A percentile compares a stretch with the other conserved stretches of the same genome.
Evolutionary conservation across 2,329 filamentous ascomycete species (phyloP).

Genomic region (Zymoseptoria crescenta): DNA sequence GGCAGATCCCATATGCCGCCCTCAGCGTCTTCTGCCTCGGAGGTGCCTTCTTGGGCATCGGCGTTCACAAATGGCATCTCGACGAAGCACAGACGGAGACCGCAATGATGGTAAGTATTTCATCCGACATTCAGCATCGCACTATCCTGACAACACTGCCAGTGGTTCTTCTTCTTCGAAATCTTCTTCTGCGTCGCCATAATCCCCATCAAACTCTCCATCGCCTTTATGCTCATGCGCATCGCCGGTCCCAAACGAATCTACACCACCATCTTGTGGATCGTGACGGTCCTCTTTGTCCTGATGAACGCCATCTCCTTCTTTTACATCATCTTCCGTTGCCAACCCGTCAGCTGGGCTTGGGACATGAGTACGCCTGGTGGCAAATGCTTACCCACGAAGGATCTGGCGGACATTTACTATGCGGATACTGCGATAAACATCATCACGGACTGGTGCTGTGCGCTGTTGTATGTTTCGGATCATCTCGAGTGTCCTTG

Average conservation of each 20-base stretch:
- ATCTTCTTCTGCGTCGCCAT: slow-evolving; percentile 32
- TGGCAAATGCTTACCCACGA: slow-evolving; percentile 23
- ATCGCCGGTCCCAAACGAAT: slow-evolving; percentile 25
- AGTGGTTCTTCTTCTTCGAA: slow-evolving; percentile 34
- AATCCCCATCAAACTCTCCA: slow-evolving; percentile 32
- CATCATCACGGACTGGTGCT: slow-evolving; percentile 33
- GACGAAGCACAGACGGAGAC: slow-evolving; percentile 12
- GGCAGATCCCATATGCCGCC: slow-evolving; percentile 22
- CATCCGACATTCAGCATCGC: neutral
- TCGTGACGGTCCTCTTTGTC: slow-evolving; percentile 26
- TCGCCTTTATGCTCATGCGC: slow-evolving; percentile 31
- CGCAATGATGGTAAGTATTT: slow-evolving; percentile 17
- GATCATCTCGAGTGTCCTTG: neutral
- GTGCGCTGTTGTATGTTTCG: slow-evolving; percentile 24
- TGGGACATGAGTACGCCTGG: slow-evolving; percentile 24
- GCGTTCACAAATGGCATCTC: slow-evolving; percentile 23
- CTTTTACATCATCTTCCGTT: slow-evolving; percentile 33
- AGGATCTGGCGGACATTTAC: slow-evolving; percentile 27
- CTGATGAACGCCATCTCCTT: slow-evolving; percentile 38
- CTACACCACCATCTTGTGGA: slow-evolving; percentile 25
- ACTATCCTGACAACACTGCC: neutral
- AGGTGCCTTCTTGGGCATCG: slow-evolving; percentile 28
- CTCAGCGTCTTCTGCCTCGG: slow-evolving; percentile 24
- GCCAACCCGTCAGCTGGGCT: slow-evolving; percentile 27
- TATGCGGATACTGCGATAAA: slow-evolving; percentile 32